A percentile compares a stretch with the other conserved stretches of the same genome.
Evolutionary conservation across 164 flowering plant genomes (phyloP).

Genomic region (Litsea cubeba): DNA sequence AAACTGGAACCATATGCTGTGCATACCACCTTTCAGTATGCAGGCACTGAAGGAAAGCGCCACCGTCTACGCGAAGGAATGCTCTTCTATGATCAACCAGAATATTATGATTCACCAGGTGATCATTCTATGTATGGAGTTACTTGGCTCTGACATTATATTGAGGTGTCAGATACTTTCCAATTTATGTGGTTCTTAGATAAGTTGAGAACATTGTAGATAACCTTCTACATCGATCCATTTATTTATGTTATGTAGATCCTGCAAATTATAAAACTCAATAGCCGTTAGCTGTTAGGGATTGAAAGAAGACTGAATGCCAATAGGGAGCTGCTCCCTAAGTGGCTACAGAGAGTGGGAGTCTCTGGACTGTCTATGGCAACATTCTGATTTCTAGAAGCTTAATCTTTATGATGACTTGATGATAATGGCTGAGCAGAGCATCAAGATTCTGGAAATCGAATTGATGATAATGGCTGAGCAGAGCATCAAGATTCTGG

Average conservation of each 20-base stretch:
- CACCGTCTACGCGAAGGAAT: slow-evolving; percentile 87
- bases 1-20: slow-evolving; percentile 94
- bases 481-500: too few relatives aligned
- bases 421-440: too few relatives aligned
- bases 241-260: not conserved
- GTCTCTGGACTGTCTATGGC: too few relatives aligned
- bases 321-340: too few relatives aligned
- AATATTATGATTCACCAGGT: slow-evolving; percentile 92
- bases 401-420: too few relatives aligned
- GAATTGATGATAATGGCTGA: too few relatives aligned
- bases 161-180: not conserved
- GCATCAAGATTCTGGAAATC: too few relatives aligned
- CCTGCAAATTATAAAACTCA: too few relatives aligned
- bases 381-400: too few relatives aligned
- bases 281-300: too few relatives aligned
- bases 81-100: slow-evolving; percentile 94
- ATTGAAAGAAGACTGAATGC: too few relatives aligned
- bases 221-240: not conserved
- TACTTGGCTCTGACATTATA: not conserved
- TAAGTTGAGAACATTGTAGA: not conserved
- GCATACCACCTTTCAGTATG: slow-evolving; percentile 97
- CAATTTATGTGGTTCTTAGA: not conserved
- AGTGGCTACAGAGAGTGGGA: too few relatives aligned
- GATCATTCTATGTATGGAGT: slow-evolving; percentile 4
- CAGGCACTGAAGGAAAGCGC: slow-evolving; percentile 95